A percentile compares a stretch with the other conserved stretches of the same genome.
These are phyloP conservation scores for Epichloe hybrida DNA, from an alignment of 2,329 filamentous ascomycete species.

Conservation along the genomic window DNA sequence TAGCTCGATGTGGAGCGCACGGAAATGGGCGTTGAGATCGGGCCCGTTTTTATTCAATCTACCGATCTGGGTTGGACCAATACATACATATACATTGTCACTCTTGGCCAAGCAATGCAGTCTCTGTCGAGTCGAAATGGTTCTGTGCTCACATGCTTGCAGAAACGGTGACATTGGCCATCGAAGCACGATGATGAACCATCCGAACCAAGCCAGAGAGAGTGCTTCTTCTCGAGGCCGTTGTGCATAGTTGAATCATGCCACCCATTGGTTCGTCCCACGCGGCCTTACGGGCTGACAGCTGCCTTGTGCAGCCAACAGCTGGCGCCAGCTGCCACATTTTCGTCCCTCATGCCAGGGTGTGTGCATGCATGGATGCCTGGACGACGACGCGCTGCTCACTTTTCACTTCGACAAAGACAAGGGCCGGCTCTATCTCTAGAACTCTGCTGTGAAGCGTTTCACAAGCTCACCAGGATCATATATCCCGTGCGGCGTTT, in stretches of 20 bases:
- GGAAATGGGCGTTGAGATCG: slow-evolving; percentile 19
- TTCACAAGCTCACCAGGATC: not conserved
- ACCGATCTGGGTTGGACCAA: not conserved
- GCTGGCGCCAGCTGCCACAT: not conserved
- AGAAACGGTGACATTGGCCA: not conserved
- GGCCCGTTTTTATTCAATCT: not conserved
- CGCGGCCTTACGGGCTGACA: not conserved
- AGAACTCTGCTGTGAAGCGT: not conserved
- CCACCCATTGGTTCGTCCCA: not conserved
- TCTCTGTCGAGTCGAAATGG: too few relatives aligned
- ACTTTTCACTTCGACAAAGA: not conserved
- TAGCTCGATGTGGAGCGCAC: slow-evolving; percentile 19
- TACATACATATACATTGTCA: too few relatives aligned
- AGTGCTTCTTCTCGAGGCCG: too few relatives aligned
- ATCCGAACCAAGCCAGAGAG: too few relatives aligned
- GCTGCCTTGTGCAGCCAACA: slow-evolving; percentile 2
- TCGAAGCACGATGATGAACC: not conserved
- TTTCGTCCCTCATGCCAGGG: not conserved
- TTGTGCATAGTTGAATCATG: too few relatives aligned
- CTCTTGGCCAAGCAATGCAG: too few relatives aligned
- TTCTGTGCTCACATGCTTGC: too few relatives aligned
- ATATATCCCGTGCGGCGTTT: not conserved
- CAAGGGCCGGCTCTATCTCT: not conserved
- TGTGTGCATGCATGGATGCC: not conserved
- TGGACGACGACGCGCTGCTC: not conserved